Evolutionary conservation across 2,329 filamentous ascomycete genomes (phyloP).

Genomic region (Clarireedia monteithiana): DNA sequence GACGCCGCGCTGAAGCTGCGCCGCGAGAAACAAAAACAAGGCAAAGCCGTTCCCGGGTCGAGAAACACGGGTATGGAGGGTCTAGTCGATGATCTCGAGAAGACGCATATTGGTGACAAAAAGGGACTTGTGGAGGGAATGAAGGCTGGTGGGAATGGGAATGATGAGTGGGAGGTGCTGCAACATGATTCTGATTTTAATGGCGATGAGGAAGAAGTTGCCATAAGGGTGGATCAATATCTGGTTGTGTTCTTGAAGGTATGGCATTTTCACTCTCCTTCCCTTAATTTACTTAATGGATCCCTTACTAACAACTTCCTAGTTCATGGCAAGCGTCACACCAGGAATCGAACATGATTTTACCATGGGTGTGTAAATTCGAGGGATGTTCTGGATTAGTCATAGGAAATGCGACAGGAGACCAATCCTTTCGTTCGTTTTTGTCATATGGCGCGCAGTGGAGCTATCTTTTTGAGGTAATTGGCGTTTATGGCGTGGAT

Average conservation of each 20-base stretch:
- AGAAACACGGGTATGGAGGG: conserved; percentile 66
- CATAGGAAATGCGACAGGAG: not conserved
- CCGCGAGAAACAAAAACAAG: conserved; percentile 66
- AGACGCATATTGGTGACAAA: conserved; percentile 46
- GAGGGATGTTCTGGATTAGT: not conserved
- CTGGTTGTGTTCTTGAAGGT: conserved; percentile 79
- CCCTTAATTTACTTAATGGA: not conserved
- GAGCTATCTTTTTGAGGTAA: too few relatives aligned
- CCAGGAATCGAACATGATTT: conserved; percentile 97
- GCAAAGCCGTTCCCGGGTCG: conserved; percentile 39
- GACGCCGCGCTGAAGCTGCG: conserved; percentile 88
- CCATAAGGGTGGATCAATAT: conserved; percentile 83
- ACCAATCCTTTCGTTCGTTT: not conserved
- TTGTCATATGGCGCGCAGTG: too few relatives aligned
- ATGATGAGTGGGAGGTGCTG: conserved; percentile 60
- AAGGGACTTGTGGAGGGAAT: conserved; percentile 31
- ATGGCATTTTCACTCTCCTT: conserved; percentile 21
- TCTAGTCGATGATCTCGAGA: conserved; percentile 71
- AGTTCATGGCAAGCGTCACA: conserved; percentile 82
- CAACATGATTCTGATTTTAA: conserved; percentile 50
- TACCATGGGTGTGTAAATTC: conserved; percentile 75
- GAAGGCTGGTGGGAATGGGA: conserved; percentile 42
- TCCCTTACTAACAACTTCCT: conserved; percentile 30
- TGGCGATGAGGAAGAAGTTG: conserved; percentile 60
- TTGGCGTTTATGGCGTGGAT: not conserved